A percentile compares a stretch with the other conserved stretches of the same genome.
Conservation (phyloP, 2,329 filamentous ascomycete species). For the Sporothrix humicola region DNA sequence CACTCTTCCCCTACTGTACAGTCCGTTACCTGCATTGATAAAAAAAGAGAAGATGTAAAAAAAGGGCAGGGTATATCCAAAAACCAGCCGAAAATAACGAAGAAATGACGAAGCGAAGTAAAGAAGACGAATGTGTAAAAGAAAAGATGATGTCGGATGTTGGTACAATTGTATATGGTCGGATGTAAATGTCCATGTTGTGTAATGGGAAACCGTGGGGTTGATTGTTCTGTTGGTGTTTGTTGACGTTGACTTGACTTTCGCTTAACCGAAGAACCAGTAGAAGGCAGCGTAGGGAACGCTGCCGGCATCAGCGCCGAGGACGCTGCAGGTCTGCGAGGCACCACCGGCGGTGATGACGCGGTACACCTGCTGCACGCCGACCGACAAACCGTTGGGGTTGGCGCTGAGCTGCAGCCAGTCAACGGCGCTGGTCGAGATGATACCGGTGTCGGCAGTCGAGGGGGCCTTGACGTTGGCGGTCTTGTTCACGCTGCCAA, state of each 20-base stretch:
- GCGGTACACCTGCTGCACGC: constrained; percentile 57
- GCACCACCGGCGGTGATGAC: constrained; percentile 60
- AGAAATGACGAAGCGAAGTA: constrained; percentile 6
- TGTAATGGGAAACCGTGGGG: background rate
- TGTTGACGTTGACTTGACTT: background rate
- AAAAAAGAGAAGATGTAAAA: constrained; percentile 16
- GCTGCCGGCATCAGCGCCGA: constrained; percentile 53
- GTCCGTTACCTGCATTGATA: background rate
- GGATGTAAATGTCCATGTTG: background rate
- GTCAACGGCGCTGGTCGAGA: constrained; percentile 58
- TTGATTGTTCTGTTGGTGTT: background rate
- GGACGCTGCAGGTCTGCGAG: constrained; percentile 50
- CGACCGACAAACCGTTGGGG: constrained; percentile 41
- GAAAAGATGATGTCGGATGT: background rate
- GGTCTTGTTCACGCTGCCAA: constrained; percentile 56
- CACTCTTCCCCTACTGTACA: background rate
- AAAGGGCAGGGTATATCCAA: constrained; percentile 28
- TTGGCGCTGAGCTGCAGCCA: constrained; percentile 57
- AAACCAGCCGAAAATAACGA: constrained; percentile 6
- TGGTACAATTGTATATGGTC: background rate
- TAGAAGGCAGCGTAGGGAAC: constrained; percentile 63
- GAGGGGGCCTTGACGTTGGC: constrained; percentile 59
- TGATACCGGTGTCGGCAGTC: constrained; percentile 52
- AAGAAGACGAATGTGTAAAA: constrained; percentile 5
- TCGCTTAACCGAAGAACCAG: constrained; percentile 57